Conservation (phyloP, 352 stramenopile species). For the Peronospora tabacina region DNA sequence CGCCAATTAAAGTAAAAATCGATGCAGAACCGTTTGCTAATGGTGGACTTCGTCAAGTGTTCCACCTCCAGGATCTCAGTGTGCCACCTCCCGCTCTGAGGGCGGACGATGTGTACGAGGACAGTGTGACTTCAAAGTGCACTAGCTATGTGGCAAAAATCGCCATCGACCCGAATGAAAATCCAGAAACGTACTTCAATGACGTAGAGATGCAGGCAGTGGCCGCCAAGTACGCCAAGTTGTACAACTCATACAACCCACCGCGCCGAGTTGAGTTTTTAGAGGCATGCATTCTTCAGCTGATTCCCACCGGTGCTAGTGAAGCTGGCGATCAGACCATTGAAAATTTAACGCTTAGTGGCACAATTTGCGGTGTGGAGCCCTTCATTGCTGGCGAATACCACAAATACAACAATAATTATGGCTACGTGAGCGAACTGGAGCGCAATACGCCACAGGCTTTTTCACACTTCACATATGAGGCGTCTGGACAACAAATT, state of each 20-base stretch:
- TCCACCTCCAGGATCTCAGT: constrained; percentile 66
- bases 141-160: constrained; percentile 73
- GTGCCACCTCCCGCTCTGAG: constrained; percentile 18
- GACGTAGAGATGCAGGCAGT: constrained; percentile 84
- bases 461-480: constrained; percentile 91
- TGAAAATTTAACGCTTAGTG: constrained; percentile 48
- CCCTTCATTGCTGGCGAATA: constrained; percentile 75
- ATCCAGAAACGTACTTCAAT: constrained; percentile 78
- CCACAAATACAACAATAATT: constrained; percentile 84
- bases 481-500: constrained; percentile 83
- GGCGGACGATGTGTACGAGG: constrained; percentile 8
- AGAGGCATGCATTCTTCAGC: constrained; percentile 65
- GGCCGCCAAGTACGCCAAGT: constrained; percentile 62
- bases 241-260: constrained; percentile 83
- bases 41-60: constrained; percentile 56
- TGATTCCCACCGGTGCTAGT: constrained; percentile 33
- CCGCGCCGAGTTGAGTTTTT: constrained; percentile 68
- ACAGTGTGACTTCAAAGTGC: constrained; percentile 26
- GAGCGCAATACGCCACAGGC: constrained; percentile 77
- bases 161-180: constrained; percentile 67
- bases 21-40: constrained; percentile 56
- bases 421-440: constrained; percentile 68
- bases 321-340: constrained; percentile 19
- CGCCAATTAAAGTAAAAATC: constrained; percentile 63
- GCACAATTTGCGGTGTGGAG: constrained; percentile 70